Evolutionary conservation across 2,329 filamentous ascomycete species (phyloP).

Genomic region (Emmonsiellopsis sp.): DNA sequence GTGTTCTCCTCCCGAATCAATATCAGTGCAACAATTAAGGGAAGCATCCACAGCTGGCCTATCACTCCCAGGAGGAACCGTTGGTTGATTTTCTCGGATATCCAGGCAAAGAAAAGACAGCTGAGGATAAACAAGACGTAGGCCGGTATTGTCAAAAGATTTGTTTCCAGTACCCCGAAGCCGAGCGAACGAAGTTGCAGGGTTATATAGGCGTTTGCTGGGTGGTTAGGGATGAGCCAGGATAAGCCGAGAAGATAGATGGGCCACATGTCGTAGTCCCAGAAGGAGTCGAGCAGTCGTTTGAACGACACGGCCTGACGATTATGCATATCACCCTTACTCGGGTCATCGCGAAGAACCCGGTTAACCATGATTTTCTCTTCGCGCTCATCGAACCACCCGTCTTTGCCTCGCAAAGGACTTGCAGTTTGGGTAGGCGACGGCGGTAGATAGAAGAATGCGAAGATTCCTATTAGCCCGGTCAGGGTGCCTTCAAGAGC

Average conservation of each 20-base stretch:
- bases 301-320: constrained; percentile 42
- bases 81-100: constrained; percentile 48
- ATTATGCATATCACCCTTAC: constrained; percentile 55
- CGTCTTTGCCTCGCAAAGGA: constrained; percentile 50
- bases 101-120: constrained; percentile 46
- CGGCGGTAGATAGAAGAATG: constrained; percentile 51
- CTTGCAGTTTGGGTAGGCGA: constrained; percentile 59
- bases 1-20: constrained; percentile 39
- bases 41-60: constrained; percentile 46
- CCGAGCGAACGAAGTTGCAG: constrained; percentile 43
- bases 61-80: constrained; percentile 45
- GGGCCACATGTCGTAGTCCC: constrained; percentile 50
- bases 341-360: constrained; percentile 46
- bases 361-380: constrained; percentile 63
- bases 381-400: constrained; percentile 60
- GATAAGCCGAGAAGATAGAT: constrained; percentile 42
- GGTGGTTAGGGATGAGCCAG: constrained; percentile 32
- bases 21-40: constrained; percentile 44
- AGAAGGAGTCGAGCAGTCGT: constrained; percentile 42
- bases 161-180: constrained; percentile 51
- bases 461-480: constrained; percentile 45
- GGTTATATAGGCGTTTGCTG: constrained; percentile 29
- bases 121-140: constrained; percentile 49
- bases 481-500: constrained; percentile 39
- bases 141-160: constrained; percentile 54